Base-by-base conservation (phyloP, 768 basidiomycete species). In the Termitomyces sp. region DNA sequence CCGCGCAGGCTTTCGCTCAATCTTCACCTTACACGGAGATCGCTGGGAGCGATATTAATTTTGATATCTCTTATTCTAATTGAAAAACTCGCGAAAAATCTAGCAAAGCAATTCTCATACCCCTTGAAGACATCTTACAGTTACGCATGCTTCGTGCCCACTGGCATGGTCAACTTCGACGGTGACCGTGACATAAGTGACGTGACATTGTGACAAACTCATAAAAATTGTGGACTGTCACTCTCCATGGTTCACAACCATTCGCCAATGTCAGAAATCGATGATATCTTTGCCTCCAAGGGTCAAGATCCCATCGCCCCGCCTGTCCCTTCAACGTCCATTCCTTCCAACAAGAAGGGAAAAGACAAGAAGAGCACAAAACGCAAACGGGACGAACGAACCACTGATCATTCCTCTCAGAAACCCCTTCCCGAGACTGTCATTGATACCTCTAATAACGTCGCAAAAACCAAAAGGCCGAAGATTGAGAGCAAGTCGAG, bases 221-320 rank as follows among this genome's bases (percentile, higher is more conserved):
- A 49, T 33, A 28, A 59, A 57, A 36, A 48, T 55, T 35, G 22
- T 18, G 42, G 9, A 4, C 39, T 28, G 28, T 28, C 2, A 28
- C 28, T 28, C 28, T 28, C 28, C 28, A 28, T 28, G 28, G 28
- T 28, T 28, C 28, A 45, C 50, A 36, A 32, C 51, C 69, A 78
- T 2, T 80, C 78, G 65, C 76, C 65, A 55, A 80, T 82, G 79
- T 88, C 88, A 55, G 92, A 93, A 82, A 94, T 94, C 72, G 92
- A 94, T 80, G 85, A 84, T 68, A 94, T 94, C 69, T 94, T 94
- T 73, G 81, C 90, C 44, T 76, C 79, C 63, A 84, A 81, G 66
- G 75, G 75, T 65, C 79, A 78, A 66, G 55, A 65, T 60, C 72
- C 67, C 59, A 53, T 63, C 11, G 59, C 65, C 18, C 63, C 66